A percentile compares a stretch with the other conserved stretches of the same genome.
Conservation (phyloP, 2,329 filamentous ascomycete genomes). For the Alternaria atra region DNA sequence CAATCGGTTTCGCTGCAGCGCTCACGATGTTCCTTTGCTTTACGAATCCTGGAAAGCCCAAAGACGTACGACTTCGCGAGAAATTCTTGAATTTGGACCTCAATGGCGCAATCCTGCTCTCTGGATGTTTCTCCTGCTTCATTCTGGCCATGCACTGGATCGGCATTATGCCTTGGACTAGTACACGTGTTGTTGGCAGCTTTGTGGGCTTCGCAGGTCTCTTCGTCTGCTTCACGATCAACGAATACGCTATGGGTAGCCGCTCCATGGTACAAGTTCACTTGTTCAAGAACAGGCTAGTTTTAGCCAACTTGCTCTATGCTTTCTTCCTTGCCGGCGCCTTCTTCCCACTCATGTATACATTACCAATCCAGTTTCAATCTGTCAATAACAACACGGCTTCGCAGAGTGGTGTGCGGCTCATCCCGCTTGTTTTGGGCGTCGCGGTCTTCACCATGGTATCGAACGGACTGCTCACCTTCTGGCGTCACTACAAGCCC, state of each 20-base stretch:
- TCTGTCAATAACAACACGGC: slow-evolving; percentile 36
- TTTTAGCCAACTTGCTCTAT: slow-evolving; percentile 29
- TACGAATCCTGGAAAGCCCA: slow-evolving; percentile 23
- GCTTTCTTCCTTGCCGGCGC: slow-evolving; percentile 37
- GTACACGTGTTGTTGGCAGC: slow-evolving; percentile 55
- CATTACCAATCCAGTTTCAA: slow-evolving; percentile 42
- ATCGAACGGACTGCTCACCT: slow-evolving; percentile 35
- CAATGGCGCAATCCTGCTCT: slow-evolving; percentile 30
- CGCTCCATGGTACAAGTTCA: slow-evolving; percentile 40
- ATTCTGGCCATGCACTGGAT: slow-evolving; percentile 42
- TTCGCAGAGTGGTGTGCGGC: slow-evolving; percentile 37
- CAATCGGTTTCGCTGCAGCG: slow-evolving; percentile 52
- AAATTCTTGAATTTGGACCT: slow-evolving; percentile 38
- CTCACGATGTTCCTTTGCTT: slow-evolving; percentile 36
- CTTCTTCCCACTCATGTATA: slow-evolving; percentile 43
- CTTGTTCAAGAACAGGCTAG: slow-evolving; percentile 28
- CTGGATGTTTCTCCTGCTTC: slow-evolving; percentile 34
- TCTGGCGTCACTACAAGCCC: slow-evolving; percentile 53
- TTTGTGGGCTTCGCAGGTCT: slow-evolving; percentile 60
- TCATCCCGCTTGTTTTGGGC: slow-evolving; percentile 41
- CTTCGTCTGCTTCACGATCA: slow-evolving; percentile 53
- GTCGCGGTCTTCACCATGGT: slow-evolving; percentile 41
- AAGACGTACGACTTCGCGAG: slow-evolving; percentile 21
- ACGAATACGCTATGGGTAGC: slow-evolving; percentile 38
- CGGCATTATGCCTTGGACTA: slow-evolving; percentile 55